These are phyloP conservation scores for Allantophomopsis lycopodina DNA, from an alignment of 2,329 filamentous ascomycete genomes.

Conservation along the genomic window DNA sequence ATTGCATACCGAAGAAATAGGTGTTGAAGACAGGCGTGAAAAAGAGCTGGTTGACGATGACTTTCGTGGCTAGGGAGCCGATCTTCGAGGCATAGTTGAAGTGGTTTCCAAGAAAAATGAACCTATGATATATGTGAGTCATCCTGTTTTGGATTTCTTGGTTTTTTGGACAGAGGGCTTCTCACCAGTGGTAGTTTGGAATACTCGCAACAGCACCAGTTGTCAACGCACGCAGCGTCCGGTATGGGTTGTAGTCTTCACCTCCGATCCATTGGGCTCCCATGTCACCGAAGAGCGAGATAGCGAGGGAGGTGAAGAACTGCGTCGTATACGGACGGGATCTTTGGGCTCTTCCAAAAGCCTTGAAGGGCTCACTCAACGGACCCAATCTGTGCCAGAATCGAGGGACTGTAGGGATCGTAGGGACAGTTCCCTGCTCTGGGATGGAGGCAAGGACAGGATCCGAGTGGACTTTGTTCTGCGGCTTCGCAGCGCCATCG, in stretches of 20 bases:
- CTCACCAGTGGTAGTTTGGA: constrained; percentile 71
- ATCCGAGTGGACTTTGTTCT: not conserved
- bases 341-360: constrained; percentile 59
- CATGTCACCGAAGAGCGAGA: constrained; percentile 68
- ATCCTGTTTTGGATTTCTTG: not conserved
- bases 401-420: constrained; percentile 5
- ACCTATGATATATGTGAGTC: constrained; percentile 31
- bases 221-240: constrained; percentile 57
- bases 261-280: constrained; percentile 57
- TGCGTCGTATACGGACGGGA: constrained; percentile 69
- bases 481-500: not conserved
- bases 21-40: constrained; percentile 78
- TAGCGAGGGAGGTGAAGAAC: constrained; percentile 58
- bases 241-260: constrained; percentile 49
- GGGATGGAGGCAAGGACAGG: constrained; percentile 22
- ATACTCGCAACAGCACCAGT: constrained; percentile 65
- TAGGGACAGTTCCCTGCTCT: constrained; percentile 25
- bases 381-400: constrained; percentile 45
- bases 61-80: constrained; percentile 62
- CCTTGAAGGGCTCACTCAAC: constrained; percentile 34
- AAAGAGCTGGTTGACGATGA: constrained; percentile 62
- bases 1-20: constrained; percentile 74
- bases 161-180: too few species aligned
- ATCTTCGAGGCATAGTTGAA: constrained; percentile 74
- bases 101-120: constrained; percentile 62